Conservation (phyloP, 495 filamentous ascomycete species). For the Aeminium ludgeri region DNA sequence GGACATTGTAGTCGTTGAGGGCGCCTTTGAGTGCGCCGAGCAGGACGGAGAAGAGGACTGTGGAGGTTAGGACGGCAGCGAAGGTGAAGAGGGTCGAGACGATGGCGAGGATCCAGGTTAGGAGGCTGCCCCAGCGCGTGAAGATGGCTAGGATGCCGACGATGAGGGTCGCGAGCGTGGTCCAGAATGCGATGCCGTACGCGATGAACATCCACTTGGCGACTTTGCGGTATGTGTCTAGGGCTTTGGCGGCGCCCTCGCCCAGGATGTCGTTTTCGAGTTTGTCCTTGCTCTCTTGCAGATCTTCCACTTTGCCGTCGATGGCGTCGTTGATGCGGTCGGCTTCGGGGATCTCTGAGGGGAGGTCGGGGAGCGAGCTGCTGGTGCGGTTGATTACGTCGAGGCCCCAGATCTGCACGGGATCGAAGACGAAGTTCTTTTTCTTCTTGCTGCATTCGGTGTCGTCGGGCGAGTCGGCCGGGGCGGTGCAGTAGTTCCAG, state of each 20-base stretch:
- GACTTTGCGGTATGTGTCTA: conserved; percentile 55
- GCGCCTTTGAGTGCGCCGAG: conserved; percentile 43
- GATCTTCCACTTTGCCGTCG: conserved; percentile 21
- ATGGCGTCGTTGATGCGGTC: conserved; percentile 26
- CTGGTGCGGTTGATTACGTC: conserved; percentile 38
- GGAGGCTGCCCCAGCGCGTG: conserved; percentile 51
- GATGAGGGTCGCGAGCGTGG: conserved; percentile 50
- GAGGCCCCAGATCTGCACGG: conserved; percentile 43
- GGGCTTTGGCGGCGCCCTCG: conserved; percentile 29
- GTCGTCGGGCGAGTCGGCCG: conserved; percentile 34
- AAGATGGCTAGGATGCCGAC: conserved; percentile 55
- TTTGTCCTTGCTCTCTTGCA: conserved; percentile 11
- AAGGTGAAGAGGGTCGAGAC: conserved; percentile 37
- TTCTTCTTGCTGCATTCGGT: conserved; percentile 41
- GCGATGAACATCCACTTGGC: conserved; percentile 67
- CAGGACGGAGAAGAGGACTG: conserved; percentile 33
- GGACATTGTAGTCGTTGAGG: conserved; percentile 49
- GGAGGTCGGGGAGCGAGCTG: conserved; percentile 19
- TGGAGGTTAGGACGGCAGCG: conserved; percentile 28
- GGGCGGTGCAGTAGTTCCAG: conserved; percentile 71
- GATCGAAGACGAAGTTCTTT: conserved; percentile 63
- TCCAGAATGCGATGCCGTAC: conserved; percentile 50
- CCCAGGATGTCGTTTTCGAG: conserved; percentile 43
- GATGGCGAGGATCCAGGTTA: conserved; percentile 58
- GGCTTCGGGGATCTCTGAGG: conserved; percentile 14